Evolutionary conservation across 441 rosid genomes (phyloP).

Genomic region (Metrosideros polymorpha): DNA sequence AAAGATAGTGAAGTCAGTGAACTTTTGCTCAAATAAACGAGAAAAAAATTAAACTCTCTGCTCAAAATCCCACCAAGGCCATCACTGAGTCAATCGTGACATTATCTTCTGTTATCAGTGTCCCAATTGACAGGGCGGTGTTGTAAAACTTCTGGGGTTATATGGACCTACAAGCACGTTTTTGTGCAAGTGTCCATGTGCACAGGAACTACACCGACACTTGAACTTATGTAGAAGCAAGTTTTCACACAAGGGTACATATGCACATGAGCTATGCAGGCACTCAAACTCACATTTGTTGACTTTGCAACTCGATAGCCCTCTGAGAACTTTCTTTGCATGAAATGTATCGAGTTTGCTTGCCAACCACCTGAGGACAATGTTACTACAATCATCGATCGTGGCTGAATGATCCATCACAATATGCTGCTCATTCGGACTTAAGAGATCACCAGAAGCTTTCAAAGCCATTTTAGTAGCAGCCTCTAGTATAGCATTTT

Average conservation of each 20-base stretch:
- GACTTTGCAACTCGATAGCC: constrained; percentile 73
- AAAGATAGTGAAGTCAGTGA: not conserved
- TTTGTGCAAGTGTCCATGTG: not conserved
- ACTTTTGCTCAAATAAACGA: not conserved
- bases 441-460: constrained; percentile 33
- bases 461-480: constrained; percentile 53
- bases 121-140: not conserved
- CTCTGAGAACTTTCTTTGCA: constrained; percentile 74
- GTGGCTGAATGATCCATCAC: constrained; percentile 44
- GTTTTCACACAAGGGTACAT: not conserved
- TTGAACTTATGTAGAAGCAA: not conserved
- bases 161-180: not conserved
- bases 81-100: not conserved
- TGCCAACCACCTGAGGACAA: constrained; percentile 74
- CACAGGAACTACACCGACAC: not conserved
- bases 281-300: constrained; percentile 48
- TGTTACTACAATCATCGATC: constrained; percentile 59
- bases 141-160: not conserved
- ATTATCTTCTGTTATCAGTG: not conserved
- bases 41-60: not conserved
- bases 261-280: not conserved
- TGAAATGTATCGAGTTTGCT: constrained; percentile 44
- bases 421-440: constrained; percentile 17
- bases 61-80: not conserved
- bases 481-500: constrained; percentile 75